Percentiles rank a stretch among this genome's conserved stretches.
These are phyloP conservation scores for Lachancea kluyveri DNA, from an alignment of 805 yeast species.

Conservation along the genomic window DNA sequence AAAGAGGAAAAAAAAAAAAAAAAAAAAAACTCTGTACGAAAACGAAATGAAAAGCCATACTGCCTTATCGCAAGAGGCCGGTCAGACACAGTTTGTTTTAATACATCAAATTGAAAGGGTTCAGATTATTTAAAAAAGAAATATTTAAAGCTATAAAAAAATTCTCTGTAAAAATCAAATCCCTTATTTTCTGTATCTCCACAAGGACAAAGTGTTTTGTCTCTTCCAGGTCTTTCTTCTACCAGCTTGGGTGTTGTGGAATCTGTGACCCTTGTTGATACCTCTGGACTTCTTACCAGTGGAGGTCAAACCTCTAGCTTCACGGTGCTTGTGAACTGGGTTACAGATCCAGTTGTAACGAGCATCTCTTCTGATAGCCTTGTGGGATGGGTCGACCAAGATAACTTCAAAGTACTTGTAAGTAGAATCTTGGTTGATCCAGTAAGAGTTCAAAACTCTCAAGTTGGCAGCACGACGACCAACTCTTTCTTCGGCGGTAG, in stretches of 20 bases:
- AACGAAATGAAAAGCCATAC: too few species aligned
- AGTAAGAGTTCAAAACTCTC: conserved; percentile 99
- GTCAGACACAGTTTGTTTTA: too few species aligned
- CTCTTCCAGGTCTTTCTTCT: conserved; percentile 99
- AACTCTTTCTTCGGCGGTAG: conserved; percentile 99
- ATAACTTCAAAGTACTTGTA: conserved; percentile 99
- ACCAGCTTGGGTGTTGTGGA: conserved; percentile 97
- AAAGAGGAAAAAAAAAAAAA: too few species aligned
- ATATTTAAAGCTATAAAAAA: too few species aligned
- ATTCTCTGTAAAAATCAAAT: too few species aligned
- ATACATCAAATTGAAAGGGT: too few species aligned
- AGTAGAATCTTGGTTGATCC: conserved; percentile 99
- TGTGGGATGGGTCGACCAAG: conserved; percentile 95
- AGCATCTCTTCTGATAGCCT: conserved; percentile 98
- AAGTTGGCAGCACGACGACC: conserved; percentile 98
- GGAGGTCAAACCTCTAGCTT: conserved; percentile 97
- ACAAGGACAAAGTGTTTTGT: conserved; percentile 95
- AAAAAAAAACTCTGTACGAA: too few species aligned
- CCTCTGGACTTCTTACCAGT: conserved; percentile 99
- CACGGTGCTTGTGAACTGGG: conserved; percentile 99
- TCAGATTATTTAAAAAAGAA: too few species aligned
- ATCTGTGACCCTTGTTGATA: conserved; percentile 99
- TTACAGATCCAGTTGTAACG: conserved; percentile 99
- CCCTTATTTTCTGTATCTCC: conserved; percentile 94
- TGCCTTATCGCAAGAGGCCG: too few species aligned